A percentile compares a stretch with the other conserved stretches of the same genome.
Evolutionary conservation across 106 monocot species (phyloP).

Genomic region (Triglochin maritima): DNA sequence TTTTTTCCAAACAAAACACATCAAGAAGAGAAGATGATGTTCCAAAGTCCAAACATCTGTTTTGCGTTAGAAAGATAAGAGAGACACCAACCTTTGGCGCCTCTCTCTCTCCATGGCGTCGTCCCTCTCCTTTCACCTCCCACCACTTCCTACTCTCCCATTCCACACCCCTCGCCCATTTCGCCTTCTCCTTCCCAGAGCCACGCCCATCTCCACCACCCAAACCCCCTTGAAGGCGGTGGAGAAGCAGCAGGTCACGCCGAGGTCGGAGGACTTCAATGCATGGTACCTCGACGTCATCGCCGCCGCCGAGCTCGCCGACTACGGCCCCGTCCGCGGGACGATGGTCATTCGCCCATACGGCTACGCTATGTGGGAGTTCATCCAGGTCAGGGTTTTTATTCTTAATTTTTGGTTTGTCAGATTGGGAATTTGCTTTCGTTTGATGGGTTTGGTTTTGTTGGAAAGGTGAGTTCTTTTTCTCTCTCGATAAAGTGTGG

Average conservation of each 20-base stretch:
- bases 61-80: too few relatives aligned
- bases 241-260: constrained; percentile 46
- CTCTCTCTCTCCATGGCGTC: neutral
- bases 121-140: neutral
- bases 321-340: constrained; percentile 89
- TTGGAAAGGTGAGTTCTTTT: neutral
- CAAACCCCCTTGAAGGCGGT: constrained; percentile 21
- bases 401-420: neutral
- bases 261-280: constrained; percentile 78
- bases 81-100: neutral
- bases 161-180: neutral
- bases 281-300: constrained; percentile 95
- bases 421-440: neutral
- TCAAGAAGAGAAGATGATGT: too few relatives aligned
- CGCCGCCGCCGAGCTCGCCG: constrained; percentile 80
- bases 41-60: too few relatives aligned
- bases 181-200: neutral
- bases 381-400: constrained; percentile 48
- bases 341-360: constrained; percentile 98
- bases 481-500: too few relatives aligned
- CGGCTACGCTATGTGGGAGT: constrained; percentile 96
- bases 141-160: neutral
- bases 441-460: neutral
- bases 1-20: too few relatives aligned
- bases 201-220: constrained; percentile 7